Base-by-base conservation (phyloP, 2,329 filamentous ascomycete genomes). In the Aureobasidium uvarum region DNA sequence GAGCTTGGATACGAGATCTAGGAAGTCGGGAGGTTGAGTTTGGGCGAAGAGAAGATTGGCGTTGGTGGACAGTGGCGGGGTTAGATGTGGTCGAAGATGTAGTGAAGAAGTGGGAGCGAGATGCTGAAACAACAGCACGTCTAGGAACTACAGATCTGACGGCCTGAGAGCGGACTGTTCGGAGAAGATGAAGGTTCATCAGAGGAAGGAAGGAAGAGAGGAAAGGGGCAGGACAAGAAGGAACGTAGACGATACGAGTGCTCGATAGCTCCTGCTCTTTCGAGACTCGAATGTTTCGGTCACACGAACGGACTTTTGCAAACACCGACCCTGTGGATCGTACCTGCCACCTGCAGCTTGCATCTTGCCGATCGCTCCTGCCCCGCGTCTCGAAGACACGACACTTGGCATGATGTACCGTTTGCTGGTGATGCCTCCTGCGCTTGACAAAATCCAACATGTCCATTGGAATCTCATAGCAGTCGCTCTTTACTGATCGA, bases 1-100 rank as follows among this genome's bases (percentile, higher is more conserved):
- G 82, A 41, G 71, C 64, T 45, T 48, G 52, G 7, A 28, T 43
- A 59, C 52, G 65, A 5, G 48, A 38, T 64, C 39, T 43, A 25
- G 64, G 10, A 6, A 43, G 45, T n/a, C 58, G 64, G 8, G 33
- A 33, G 31, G 10, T 55, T 31, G 43, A 20, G 36, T 58, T 65
- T 51, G 54, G 43, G 52, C 63, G 63, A 14, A 65, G 52, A 31
- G 45, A 33, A 13, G 63, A 58, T 20, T 46, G 45, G 33, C 63
- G 63, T 41, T 56, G 45, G 45, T 25, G 43, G 51, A 36, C 43
- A 51, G 52, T 31, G 36, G 52, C 33, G 63, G 62, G 38, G 39
- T 20, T 46, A 13, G 52, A 41, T 20, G 51, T 23, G 25, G 39
- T 39, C 28, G 54, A 39, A 20, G 51, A 56, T 28, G 62, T 56